Conservation (phyloP, 2,329 filamentous ascomycete genomes). For the Colletotrichum sublineola region DNA sequence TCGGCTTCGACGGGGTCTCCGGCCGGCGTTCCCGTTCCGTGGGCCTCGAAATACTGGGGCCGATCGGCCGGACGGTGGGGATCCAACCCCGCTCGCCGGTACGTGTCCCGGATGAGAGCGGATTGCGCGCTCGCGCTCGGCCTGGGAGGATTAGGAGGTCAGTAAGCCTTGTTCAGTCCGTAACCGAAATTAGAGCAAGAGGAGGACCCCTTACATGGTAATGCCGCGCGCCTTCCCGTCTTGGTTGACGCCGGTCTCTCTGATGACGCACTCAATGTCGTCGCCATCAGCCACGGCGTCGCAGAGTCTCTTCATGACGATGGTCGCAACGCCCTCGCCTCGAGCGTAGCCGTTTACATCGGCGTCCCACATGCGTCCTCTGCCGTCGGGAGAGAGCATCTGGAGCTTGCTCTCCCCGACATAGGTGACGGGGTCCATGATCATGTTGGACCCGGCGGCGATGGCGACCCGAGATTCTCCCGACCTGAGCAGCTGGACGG, state of each 20-base stretch:
- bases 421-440: conserved; percentile 14
- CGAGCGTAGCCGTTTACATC: conserved; percentile 65
- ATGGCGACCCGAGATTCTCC: conserved; percentile 49
- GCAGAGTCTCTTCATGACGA: conserved; percentile 62
- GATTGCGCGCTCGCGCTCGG: conserved; percentile 43
- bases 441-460: conserved; percentile 48
- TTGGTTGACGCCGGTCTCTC: conserved; percentile 44
- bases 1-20: conserved; percentile 55
- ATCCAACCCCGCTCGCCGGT: conserved; percentile 41
- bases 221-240: conserved; percentile 47
- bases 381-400: conserved; percentile 54
- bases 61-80: conserved; percentile 34
- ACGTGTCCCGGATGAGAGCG: conserved; percentile 47
- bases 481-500: conserved; percentile 51
- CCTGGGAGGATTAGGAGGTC: too few relatives aligned
- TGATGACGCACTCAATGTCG: conserved; percentile 45
- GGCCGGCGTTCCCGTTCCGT: conserved; percentile 55
- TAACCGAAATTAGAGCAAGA: too few relatives aligned
- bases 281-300: conserved; percentile 55
- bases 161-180: too few relatives aligned
- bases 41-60: conserved; percentile 47
- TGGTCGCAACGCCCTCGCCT: conserved; percentile 62
- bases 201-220: conserved; percentile 53
- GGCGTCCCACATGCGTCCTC: conserved; percentile 56
- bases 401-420: conserved; percentile 45